Conservation (phyloP, 106 monocot species). For the Allium cepa region DNA sequence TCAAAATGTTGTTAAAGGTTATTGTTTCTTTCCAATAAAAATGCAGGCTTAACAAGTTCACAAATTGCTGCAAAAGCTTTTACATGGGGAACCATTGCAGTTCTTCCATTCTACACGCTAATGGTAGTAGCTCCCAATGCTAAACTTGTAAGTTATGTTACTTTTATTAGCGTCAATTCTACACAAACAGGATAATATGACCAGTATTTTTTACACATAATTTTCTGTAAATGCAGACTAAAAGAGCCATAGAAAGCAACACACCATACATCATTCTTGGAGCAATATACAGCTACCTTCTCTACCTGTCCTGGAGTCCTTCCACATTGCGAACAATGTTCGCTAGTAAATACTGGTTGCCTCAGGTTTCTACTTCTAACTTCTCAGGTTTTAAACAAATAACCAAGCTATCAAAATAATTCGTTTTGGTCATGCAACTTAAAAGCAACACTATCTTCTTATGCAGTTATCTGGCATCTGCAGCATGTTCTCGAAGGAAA, state of each 20-base stretch:
- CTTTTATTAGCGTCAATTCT: not conserved
- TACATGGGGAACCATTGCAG: slow-evolving; percentile 80
- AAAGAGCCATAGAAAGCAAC: slow-evolving; percentile 57
- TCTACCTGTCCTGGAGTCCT: slow-evolving; percentile 89
- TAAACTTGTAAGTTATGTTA: slow-evolving; percentile 32
- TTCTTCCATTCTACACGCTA: slow-evolving; percentile 93
- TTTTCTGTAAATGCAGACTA: slow-evolving; percentile 35
- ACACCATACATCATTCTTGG: slow-evolving; percentile 64
- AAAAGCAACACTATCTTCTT: not conserved
- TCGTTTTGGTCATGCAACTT: not conserved
- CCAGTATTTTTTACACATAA: not conserved
- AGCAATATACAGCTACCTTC: slow-evolving; percentile 69
- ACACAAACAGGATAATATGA: not conserved
- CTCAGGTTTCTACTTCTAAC: slow-evolving; percentile 44
- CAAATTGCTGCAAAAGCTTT: slow-evolving; percentile 83
- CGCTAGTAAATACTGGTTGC: slow-evolving; percentile 91
- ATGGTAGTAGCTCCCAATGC: slow-evolving; percentile 91
- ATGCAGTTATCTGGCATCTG: slow-evolving; percentile 48
- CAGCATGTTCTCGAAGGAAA: slow-evolving; percentile 61
- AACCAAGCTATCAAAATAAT: not conserved
- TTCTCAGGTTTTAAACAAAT: slow-evolving; percentile 11
- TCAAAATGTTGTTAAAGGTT: too few species aligned
- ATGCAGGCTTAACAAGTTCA: slow-evolving; percentile 53
- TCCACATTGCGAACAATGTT: slow-evolving; percentile 66
- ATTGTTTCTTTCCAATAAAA: too few species aligned